Percentiles rank a stretch among this genome's conserved stretches.
These are phyloP conservation scores for Bryum argenteum DNA, from an alignment of 225 moss, liverwort and hornwort genomes.

Conservation along the genomic window DNA sequence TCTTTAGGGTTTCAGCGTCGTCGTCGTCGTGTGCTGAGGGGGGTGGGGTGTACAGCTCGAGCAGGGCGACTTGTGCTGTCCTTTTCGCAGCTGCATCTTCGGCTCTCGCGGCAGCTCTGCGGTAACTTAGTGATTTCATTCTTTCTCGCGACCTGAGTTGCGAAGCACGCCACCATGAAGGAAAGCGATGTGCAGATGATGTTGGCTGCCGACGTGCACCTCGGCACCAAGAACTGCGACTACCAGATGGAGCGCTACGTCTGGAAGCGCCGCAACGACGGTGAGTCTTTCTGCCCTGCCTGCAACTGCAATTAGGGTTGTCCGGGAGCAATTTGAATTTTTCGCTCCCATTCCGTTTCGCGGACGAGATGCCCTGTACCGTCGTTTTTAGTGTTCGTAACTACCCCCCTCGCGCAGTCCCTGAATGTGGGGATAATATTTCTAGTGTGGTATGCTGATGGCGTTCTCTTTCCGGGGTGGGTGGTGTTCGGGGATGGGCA, in stretches of 20 bases:
- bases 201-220: slow-evolving; percentile 48
- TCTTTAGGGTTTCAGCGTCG: slow-evolving; percentile 26
- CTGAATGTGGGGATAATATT: not conserved
- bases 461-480: slow-evolving; percentile 33
- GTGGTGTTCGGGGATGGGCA: slow-evolving; percentile 25
- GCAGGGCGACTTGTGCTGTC: fast-evolving
- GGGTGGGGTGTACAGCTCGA: not conserved
- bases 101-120: slow-evolving; percentile 3
- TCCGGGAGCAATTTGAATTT: not conserved
- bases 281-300: slow-evolving; percentile 11
- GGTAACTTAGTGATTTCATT: not conserved
- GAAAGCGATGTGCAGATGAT: slow-evolving; percentile 4
- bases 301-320: not conserved
- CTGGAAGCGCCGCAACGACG: slow-evolving; percentile 78
- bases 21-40: not conserved
- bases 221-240: slow-evolving; percentile 91
- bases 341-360: too few relatives aligned
- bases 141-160: not conserved
- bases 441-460: not conserved
- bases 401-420: not conserved
- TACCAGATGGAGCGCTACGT: slow-evolving; percentile 91
- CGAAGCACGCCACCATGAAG: not conserved
- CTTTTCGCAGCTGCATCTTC: slow-evolving; percentile 29
- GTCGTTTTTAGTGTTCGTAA: not conserved
- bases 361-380: not conserved